Evolutionary conservation across 345 rosid genomes (phyloP).

Genomic region (Cardamine occulta): DNA sequence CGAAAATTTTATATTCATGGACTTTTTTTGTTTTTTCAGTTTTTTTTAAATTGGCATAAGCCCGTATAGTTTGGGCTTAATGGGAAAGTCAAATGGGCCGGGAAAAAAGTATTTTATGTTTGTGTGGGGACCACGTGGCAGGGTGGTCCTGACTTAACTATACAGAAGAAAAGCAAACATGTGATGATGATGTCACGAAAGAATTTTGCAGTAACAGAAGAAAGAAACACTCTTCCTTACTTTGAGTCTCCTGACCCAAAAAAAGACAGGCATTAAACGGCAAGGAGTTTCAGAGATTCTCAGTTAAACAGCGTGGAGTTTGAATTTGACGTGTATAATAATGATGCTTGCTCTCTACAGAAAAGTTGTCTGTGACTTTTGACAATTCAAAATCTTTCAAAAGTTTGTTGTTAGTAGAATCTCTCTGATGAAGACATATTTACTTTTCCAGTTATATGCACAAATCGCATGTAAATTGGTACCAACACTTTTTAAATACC

Average conservation of each 20-base stretch:
- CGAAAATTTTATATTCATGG: background rate
- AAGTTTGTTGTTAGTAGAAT: conserved; percentile 17
- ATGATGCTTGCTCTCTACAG: conserved; percentile 8
- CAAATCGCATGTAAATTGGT: background rate
- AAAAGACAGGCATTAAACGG: conserved; percentile 13
- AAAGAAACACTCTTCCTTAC: conserved; percentile 5
- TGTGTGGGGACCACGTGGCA: conserved; percentile 14
- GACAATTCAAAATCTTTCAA: conserved; percentile 1
- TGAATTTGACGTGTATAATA: background rate
- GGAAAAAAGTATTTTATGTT: background rate
- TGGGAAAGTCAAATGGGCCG: background rate
- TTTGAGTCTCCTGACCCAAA: conserved; percentile 7
- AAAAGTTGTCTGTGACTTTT: conserved; percentile 16
- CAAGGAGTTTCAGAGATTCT: conserved; percentile 26
- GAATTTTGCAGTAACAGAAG: conserved; percentile 25
- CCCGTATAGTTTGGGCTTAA: background rate
- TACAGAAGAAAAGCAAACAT: conserved; percentile 11
- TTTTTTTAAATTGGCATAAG: background rate
- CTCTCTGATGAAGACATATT: conserved; percentile 18
- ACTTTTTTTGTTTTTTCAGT: too few relatives aligned
- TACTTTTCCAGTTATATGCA: conserved; percentile 12
- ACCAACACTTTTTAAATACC: background rate
- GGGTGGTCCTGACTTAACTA: background rate
- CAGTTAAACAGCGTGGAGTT: conserved; percentile 4
- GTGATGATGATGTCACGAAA: conserved; percentile 31